Base-by-base conservation (phyloP, 345 rosid genomes). In the Balakata baccata region DNA sequence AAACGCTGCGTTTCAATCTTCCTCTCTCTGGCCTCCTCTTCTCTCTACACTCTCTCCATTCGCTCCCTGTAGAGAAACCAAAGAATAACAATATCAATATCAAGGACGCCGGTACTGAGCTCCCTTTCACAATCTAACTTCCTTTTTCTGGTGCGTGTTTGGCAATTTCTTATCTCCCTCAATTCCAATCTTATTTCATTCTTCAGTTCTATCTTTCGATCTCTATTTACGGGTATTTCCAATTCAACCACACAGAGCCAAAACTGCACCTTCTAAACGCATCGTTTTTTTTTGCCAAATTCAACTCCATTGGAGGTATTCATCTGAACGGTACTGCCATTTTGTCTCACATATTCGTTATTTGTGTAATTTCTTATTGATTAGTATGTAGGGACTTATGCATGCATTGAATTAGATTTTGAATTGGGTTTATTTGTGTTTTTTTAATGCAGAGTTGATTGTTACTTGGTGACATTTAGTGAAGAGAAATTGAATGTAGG, bases 1-100 rank as follows among this genome's bases (percentile, higher is more conserved):
- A 83, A 83, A 83, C 85, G 86, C 77, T 34, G 53, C 81, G 83
- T 81, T 77, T 75, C 57, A 46, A 8, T 23, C 51, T 23, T 5
- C 69, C 49, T 38, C 51, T 59, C 10, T 29, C 34, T 7, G 65
- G 52, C 25, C 62, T 38, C 29, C 77, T 11, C 5, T n/a, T 65
- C 25, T 58, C 8, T 16, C 25, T n/a, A 3, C 51, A 41, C 13
- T 23, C 63, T 61, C 72, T 61, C 43, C 11, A 65, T 38, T 71
- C 49, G 47, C 50, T 17, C 47, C 52, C 7, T 10, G 16, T 1
- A 37, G 47, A 73, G 34, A 22, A 64, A 29, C 72, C 23, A 51
- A 53, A 54, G 29, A 52, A 34, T 39, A 43, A 70, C 45, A 53
- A 59, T 49, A 57, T 58, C 64, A 63, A 11, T n/a, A n/a, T n/a